phyloP scores from a whole-genome alignment of 441 rosid genomes.

The Manihot esculenta region DNA sequence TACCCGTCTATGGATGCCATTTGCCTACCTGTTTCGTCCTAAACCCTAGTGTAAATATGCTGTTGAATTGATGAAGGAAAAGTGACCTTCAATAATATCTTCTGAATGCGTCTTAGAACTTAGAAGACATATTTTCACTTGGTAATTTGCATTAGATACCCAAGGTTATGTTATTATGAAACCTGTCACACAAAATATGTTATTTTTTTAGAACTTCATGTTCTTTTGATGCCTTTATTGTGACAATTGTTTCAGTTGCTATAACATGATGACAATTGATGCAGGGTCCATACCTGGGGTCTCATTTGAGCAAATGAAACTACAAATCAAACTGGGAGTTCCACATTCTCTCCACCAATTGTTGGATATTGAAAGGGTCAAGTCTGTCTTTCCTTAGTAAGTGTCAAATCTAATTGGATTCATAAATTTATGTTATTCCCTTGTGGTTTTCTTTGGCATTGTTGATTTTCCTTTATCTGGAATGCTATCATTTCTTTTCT shows the following conservation, averaged over 20 bases:
- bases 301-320: slow-evolving; percentile 78
- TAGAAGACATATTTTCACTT: neutral
- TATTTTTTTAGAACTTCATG: neutral
- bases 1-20: neutral
- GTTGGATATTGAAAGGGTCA: slow-evolving; percentile 69
- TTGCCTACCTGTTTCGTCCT: neutral
- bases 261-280: slow-evolving; percentile 13
- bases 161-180: neutral
- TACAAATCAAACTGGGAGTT: slow-evolving; percentile 84
- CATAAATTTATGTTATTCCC: neutral
- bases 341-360: slow-evolving; percentile 78
- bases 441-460: neutral
- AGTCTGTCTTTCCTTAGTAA: slow-evolving; percentile 87
- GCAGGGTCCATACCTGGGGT: slow-evolving; percentile 93
- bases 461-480: neutral
- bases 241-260: slow-evolving; percentile 13
- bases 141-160: neutral
- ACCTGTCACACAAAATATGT: neutral
- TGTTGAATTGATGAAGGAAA: neutral
- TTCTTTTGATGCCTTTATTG: slow-evolving; percentile 7
- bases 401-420: slow-evolving; percentile 4
- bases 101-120: too few relatives aligned
- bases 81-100: neutral
- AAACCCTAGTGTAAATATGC: neutral
- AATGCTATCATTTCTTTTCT: neutral